phyloP scores from a whole-genome alignment of 108 stramenopile genomes.

The Skeletonema costatum region DNA sequence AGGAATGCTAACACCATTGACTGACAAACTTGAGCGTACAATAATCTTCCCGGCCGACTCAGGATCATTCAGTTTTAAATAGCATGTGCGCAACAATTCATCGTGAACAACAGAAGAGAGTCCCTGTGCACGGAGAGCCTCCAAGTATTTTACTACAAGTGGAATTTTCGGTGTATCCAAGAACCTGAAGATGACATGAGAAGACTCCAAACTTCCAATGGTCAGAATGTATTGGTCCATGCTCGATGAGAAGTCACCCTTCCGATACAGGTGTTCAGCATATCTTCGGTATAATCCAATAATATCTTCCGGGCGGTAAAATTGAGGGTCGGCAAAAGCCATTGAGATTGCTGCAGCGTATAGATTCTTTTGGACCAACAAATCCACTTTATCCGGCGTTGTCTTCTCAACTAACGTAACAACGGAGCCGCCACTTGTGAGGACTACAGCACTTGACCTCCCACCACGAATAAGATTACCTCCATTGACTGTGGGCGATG shows the following conservation, averaged over 20 bases:
- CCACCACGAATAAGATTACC: constrained; percentile 58
- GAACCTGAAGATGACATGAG: constrained; percentile 93
- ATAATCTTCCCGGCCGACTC: constrained; percentile 78
- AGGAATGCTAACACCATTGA: constrained; percentile 47
- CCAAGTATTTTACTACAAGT: constrained; percentile 87
- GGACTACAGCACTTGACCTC: constrained; percentile 69
- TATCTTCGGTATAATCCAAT: constrained; percentile 82
- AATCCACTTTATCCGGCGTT: constrained; percentile 87
- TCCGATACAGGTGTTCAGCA: constrained; percentile 94
- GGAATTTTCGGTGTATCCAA: constrained; percentile 92
- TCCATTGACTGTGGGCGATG: constrained; percentile 45
- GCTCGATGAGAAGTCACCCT: constrained; percentile 87
- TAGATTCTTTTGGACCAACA: constrained; percentile 86
- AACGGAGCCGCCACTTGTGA: constrained; percentile 83
- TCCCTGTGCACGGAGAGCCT: constrained; percentile 64
- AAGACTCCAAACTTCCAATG: constrained; percentile 92
- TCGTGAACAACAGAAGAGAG: constrained; percentile 75
- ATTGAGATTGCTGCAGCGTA: constrained; percentile 93
- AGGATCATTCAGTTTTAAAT: constrained; percentile 80
- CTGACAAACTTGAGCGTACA: constrained; percentile 45
- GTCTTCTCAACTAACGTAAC: constrained; percentile 88
- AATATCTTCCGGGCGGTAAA: constrained; percentile 69
- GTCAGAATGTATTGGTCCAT: constrained; percentile 95
- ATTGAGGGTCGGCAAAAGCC: constrained; percentile 81
- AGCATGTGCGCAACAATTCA: constrained; percentile 81